Evolutionary conservation across 73 alveolate genomes (phyloP).

Genomic region (Halteria grandinella): DNA sequence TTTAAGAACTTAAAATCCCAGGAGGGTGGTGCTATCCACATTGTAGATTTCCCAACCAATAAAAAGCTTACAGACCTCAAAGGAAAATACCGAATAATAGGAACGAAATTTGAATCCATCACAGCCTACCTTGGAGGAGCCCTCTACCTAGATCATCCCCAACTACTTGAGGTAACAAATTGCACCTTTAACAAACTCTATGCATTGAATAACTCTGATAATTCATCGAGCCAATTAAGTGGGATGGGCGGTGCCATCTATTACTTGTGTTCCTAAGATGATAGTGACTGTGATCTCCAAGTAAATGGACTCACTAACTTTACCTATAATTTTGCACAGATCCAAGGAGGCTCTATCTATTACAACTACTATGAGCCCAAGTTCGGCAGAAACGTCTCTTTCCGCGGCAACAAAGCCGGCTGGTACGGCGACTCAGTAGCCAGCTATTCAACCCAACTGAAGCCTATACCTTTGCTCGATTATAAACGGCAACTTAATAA

Average conservation of each 20-base stretch:
- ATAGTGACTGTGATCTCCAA: background rate
- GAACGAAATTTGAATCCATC: background rate
- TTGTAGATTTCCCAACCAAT: background rate
- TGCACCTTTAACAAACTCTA: background rate
- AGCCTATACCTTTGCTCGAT: no score
- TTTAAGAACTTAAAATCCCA: background rate
- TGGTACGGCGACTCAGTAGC: conserved; percentile 33
- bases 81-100: background rate
- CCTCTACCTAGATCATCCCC: conserved; percentile 4
- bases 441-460: conserved; percentile 5
- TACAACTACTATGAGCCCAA: conserved; percentile 19
- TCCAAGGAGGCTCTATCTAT: conserved; percentile 24
- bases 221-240: background rate
- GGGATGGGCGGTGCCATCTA: conserved; percentile 46
- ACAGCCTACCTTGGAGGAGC: conserved; percentile 25
- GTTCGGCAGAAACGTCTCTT: background rate
- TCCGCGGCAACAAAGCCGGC: conserved; percentile 5
- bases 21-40: conserved; percentile 34
- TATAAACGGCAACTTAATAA: no score
- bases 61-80: background rate
- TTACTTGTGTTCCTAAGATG: background rate
- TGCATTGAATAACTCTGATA: background rate
- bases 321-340: background rate
- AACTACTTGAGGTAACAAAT: background rate
- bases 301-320: background rate